Percentiles rank a stretch among this genome's conserved stretches.
Evolutionary conservation across 2,329 filamentous ascomycete genomes (phyloP).

Genomic region (Herpotrichia juniperi): DNA sequence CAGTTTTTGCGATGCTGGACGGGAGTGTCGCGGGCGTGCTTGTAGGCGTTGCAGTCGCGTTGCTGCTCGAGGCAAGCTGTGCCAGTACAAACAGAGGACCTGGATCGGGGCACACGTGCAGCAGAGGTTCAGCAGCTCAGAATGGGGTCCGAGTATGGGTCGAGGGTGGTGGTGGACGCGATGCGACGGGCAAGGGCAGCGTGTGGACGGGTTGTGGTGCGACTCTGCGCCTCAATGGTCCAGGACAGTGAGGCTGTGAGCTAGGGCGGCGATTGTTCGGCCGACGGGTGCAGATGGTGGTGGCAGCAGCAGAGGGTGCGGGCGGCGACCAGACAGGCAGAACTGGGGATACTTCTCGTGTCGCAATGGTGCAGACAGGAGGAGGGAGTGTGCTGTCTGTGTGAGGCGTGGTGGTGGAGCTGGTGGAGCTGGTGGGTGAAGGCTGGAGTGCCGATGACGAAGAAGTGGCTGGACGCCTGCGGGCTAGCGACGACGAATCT

Average conservation of each 20-base stretch:
- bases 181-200: constrained; percentile 7
- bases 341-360: neutral
- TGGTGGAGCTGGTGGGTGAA: constrained; percentile 9
- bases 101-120: neutral
- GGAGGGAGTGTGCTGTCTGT: neutral
- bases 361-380: neutral
- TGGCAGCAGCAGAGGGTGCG: neutral
- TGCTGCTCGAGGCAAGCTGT: neutral
- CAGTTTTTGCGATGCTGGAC: neutral
- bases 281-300: neutral
- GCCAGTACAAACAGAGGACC: neutral
- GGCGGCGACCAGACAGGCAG: neutral
- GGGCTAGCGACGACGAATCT: constrained; percentile 7
- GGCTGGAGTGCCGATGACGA: constrained; percentile 30
- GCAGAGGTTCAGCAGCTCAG: neutral
- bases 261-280: constrained; percentile 5
- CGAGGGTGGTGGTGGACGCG: constrained; percentile 6
- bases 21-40: constrained; percentile 16
- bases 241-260: constrained; percentile 12
- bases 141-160: neutral
- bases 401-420: constrained; percentile 3
- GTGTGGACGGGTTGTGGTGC: neutral
- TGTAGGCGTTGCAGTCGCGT: constrained; percentile 8
- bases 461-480: constrained; percentile 24
- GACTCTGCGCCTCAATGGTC: constrained; percentile 2